phyloP scores from a whole-genome alignment of 1,139 yeast genomes.

The Suhomyces taliae region DNA sequence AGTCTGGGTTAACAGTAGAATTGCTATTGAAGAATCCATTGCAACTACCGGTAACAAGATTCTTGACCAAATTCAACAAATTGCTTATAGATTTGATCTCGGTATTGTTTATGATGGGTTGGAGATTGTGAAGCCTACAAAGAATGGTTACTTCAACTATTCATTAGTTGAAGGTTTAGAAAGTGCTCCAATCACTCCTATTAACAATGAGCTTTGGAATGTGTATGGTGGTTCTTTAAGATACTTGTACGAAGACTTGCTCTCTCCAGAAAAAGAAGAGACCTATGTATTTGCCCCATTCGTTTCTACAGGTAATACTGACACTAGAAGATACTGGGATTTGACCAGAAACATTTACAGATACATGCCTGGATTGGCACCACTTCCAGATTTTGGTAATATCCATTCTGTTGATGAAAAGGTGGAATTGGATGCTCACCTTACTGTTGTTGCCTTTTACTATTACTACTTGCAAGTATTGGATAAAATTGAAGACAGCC shows the following conservation, averaged over 20 bases:
- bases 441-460: conserved; percentile 33
- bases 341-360: conserved; percentile 40
- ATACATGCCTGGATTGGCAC: conserved; percentile 30
- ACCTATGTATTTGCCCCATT: conserved; percentile 35
- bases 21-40: conserved; percentile 52
- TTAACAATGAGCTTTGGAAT: conserved; percentile 51
- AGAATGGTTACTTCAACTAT: conserved; percentile 49
- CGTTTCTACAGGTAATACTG: conserved; percentile 42
- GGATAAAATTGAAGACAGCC: conserved; percentile 22
- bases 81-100: conserved; percentile 48
- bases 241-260: conserved; percentile 52
- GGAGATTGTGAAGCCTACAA: conserved; percentile 28
- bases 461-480: conserved; percentile 40
- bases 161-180: conserved; percentile 37
- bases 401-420: conserved; percentile 40
- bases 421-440: conserved; percentile 26
- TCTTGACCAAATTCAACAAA: conserved; percentile 30
- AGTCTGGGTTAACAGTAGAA: conserved; percentile 58
- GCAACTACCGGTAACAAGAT: conserved; percentile 40
- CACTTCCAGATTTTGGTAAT: conserved; percentile 12
- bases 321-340: conserved; percentile 43
- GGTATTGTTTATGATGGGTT: conserved; percentile 45
- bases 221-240: conserved; percentile 56
- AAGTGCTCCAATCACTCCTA: conserved; percentile 62
- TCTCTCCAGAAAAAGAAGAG: conserved; percentile 29